Percentiles rank a stretch among this genome's conserved stretches.
phyloP scores from a whole-genome alignment of 1,139 yeast genomes.

The Taphrina communis region DNA sequence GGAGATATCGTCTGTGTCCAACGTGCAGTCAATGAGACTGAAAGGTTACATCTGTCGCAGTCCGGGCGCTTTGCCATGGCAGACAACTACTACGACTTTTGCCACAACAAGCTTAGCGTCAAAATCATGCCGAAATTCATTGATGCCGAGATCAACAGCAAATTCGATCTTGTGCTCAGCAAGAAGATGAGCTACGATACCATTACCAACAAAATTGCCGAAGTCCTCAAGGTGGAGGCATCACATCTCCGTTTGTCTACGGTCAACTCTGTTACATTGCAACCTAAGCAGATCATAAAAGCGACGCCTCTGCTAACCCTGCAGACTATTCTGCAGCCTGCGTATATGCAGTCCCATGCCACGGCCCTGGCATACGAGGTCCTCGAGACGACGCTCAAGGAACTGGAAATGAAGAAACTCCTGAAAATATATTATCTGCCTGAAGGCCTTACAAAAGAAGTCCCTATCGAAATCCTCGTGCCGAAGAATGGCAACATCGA shows the following conservation, averaged over 20 bases:
- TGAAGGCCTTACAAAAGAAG: constrained; percentile 57
- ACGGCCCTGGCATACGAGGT: constrained; percentile 64
- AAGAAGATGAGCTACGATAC: constrained; percentile 64
- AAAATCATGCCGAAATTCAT: constrained; percentile 59
- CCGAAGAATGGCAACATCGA: constrained; percentile 65
- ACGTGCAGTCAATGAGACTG: constrained; percentile 48
- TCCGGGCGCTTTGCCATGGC: constrained; percentile 52
- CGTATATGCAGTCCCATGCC: constrained; percentile 53
- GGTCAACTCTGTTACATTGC: constrained; percentile 44
- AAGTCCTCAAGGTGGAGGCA: constrained; percentile 62
- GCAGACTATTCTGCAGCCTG: constrained; percentile 55
- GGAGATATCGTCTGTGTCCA: constrained; percentile 82
- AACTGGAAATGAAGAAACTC: constrained; percentile 75
- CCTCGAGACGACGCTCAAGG: constrained; percentile 72
- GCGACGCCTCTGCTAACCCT: constrained; percentile 51
- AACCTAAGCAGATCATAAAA: constrained; percentile 54
- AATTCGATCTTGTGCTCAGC: constrained; percentile 73
- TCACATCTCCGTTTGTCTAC: constrained; percentile 69
- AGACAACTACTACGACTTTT: constrained; percentile 64
- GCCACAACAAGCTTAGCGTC: constrained; percentile 71
- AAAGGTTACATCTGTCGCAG: constrained; percentile 42
- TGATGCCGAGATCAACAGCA: constrained; percentile 50
- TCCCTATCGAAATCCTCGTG: constrained; percentile 70
- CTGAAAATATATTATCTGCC: constrained; percentile 56
- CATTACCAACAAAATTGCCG: constrained; percentile 66